Evolutionary conservation across 2,329 filamentous ascomycete genomes (phyloP), one percentile per base, ranked within the genome.

Genomic region (Clarireedia homoeocarpa): DNA sequence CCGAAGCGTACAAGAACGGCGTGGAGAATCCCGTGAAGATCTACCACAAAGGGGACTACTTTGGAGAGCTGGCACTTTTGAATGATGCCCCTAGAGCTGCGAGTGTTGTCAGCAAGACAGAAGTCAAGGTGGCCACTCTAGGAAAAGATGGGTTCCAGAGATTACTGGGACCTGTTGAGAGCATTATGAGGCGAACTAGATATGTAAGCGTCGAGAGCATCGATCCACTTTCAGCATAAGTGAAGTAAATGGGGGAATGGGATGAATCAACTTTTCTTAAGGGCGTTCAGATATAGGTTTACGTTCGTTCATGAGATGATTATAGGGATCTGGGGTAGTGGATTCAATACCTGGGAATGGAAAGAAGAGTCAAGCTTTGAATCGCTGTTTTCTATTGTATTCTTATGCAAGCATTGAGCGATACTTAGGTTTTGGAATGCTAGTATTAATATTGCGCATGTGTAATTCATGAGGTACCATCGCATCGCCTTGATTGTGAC

Each of bases 61-160:
- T 99, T 73, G 94, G 94, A 60, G 94, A 99, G 74, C 78, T 99
- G 59, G 94, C 94, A 6, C 74, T 99, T 68, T 78, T 97, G 64
- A 95, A 97, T 64, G 92, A 99, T 69, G 89, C 90, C 54, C 94
- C 94, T 7, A 85, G 94, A 68, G 92, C 92, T 39, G 94, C 94
- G 51, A 95, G 88, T 64, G 84, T 99, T 52, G 77, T 95, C 48
- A 89, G 89, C 65, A 80, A 83, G 71, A 88, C 87, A 6, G 89
- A 96, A 61, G 88, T 95, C 70, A 97, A 96, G 75, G 89, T 97
- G 51, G 94, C 92, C 4, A 90, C 86, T 49, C 77, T 99, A 48
- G 91, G 91, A 63, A 95, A 96, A 73, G 89, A 90, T 65, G 94
- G 92, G 5, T 99, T 99, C 74, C 92, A 96, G 75, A 81, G 94